Conservation (phyloP, 1,284 basidiomycete species). For the Chiua sp. region DNA sequence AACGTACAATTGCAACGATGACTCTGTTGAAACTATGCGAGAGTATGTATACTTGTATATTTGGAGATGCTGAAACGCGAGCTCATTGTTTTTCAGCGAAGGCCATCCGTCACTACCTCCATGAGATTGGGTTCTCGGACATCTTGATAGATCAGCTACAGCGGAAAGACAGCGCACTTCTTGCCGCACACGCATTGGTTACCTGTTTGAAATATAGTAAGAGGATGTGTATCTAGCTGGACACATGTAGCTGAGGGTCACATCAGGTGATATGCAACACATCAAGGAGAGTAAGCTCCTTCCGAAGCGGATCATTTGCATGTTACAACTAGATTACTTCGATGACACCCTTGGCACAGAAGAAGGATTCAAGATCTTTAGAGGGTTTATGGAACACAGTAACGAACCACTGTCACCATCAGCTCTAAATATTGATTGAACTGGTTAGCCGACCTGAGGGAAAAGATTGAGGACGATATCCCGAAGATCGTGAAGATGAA, state of each 20-base stretch:
- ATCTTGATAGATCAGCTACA: constrained; percentile 5
- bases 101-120: no score
- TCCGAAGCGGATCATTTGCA: constrained; percentile 15
- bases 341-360: constrained; percentile 17
- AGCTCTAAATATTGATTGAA: neutral
- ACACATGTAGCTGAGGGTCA: neutral
- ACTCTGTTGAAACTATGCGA: constrained; percentile 10
- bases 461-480: constrained; percentile 6
- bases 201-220: constrained; percentile 8
- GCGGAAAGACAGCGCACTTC: neutral
- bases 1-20: constrained; percentile 11
- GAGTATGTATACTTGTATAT: neutral
- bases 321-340: constrained; percentile 17
- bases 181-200: constrained; percentile 15
- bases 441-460: constrained; percentile 5
- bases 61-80: no score
- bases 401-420: neutral
- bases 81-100: no score
- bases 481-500: constrained; percentile 7
- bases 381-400: constrained; percentile 17
- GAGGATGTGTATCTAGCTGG: neutral
- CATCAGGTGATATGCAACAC: constrained; percentile 1
- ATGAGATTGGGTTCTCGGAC: neutral
- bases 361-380: constrained; percentile 19
- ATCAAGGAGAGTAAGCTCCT: neutral